Evolutionary conservation across 768 basidiomycete species (phyloP), one percentile per base, ranked within the genome.

Genomic region (Cystobasidium onofrii): DNA sequence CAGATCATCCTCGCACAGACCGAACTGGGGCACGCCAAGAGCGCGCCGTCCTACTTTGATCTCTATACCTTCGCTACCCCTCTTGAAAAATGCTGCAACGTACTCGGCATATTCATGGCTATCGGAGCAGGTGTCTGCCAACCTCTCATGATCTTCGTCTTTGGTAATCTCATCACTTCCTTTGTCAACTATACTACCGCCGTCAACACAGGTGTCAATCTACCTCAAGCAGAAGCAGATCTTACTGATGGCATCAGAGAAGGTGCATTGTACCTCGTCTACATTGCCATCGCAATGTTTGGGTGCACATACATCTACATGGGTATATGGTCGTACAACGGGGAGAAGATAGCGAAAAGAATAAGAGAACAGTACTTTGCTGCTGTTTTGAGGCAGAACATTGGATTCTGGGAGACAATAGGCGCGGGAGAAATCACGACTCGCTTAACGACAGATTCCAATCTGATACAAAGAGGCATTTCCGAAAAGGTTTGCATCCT

Each of bases 351-450:
- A 76, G 87, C 92, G 0, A 90, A 89, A 78, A 87, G 93, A 33
- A 85, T 96, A 50, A 87, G 94, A 29, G 91, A 95, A 82, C 83
- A 81, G 18, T 96, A 96, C 80, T 86, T 96, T 15, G 18, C 50
- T 27, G 80, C 92, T 1, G 83, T 93, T 17, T 83, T 97, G 1
- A 87, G 91, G 41, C 94, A 96, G 73, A 83, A 80, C 64, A 63
- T 73, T 76, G 88, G 88, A 17, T 96, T 86, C 83, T 96, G 95
- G 79, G 94, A 97, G 80, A 86, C 88, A 20, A 86, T 95, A 69
- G 92, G 93, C 44, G 89, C 93, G 1, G 94, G 94, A 73, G 94
- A 96, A 79, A 88, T 97, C 23, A 89, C 94, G 0, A 95, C 92
- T 12, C 87, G 92, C 55, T 95, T 96, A 75, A 29, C 39, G 9